These are phyloP conservation scores for Quercus bicolor DNA, from an alignment of 306 rosid genomes.

Conservation along the genomic window DNA sequence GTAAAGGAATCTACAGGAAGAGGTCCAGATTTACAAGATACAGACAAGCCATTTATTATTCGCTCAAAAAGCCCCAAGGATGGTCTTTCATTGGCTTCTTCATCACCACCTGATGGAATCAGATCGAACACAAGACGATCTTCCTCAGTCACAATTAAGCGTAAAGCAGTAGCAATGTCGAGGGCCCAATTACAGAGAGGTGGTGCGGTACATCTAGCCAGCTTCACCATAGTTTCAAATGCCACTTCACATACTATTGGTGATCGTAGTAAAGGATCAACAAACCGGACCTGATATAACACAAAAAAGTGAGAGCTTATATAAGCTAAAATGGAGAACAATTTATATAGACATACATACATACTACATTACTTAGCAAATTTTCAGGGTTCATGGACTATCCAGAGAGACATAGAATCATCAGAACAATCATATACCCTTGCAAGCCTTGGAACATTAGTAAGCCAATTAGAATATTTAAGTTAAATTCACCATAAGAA, in stretches of 20 bases:
- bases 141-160: conserved; percentile 72
- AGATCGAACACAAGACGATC: conserved; percentile 58
- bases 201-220: conserved; percentile 77
- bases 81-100: conserved; percentile 52
- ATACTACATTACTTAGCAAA: no score
- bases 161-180: conserved; percentile 88
- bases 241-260: conserved; percentile 83
- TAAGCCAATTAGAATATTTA: no score
- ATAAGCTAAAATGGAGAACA: neutral
- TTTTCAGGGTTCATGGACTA: no score
- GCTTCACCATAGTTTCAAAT: conserved; percentile 79
- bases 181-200: conserved; percentile 92
- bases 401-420: no score
- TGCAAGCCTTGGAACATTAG: no score
- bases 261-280: conserved; percentile 77
- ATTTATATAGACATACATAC: no score
- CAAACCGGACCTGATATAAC: conserved; percentile 75
- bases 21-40: conserved; percentile 85
- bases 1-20: conserved; percentile 97
- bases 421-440: no score
- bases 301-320: conserved; percentile 18
- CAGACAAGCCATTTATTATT: conserved; percentile 65
- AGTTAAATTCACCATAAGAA: no score
- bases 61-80: conserved; percentile 68
- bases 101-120: conserved; percentile 48